Conservation (phyloP, 805 yeast species). For the Hanseniaspora nectarophila region DNA sequence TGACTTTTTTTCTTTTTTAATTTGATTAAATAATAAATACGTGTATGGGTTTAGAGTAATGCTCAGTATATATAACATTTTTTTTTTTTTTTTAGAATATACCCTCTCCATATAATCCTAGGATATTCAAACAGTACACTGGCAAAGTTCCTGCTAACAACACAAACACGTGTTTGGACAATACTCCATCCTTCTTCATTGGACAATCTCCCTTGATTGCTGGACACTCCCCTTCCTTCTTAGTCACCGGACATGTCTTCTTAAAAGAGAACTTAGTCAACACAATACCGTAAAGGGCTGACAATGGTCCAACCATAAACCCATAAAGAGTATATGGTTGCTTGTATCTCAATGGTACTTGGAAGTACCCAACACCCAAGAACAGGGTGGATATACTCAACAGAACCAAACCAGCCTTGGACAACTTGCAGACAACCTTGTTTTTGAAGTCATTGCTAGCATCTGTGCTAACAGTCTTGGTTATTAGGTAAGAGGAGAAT, state of each 20-base stretch:
- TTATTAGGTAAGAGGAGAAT: conserved; percentile 28
- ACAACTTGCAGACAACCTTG: conserved; percentile 20
- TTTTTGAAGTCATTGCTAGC: conserved; percentile 5
- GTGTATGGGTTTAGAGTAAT: no score
- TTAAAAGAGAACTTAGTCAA: conserved; percentile 1
- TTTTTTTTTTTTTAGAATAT: conserved; percentile 17
- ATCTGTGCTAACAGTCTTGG: conserved; percentile 22
- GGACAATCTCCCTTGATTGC: conserved; percentile 4
- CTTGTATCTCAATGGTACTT: conserved; percentile 43
- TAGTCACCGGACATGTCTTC: conserved; percentile 11
- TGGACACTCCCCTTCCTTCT: conserved; percentile 17
- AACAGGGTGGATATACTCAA: conserved; percentile 41
- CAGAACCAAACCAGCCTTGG: conserved; percentile 26
- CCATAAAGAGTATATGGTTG: conserved; percentile 68
- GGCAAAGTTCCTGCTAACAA: conserved; percentile 17
- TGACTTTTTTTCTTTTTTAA: no score
- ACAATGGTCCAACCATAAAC: conserved; percentile 24
- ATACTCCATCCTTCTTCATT: neutral
- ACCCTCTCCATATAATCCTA: conserved; percentile 29
- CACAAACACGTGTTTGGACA: conserved; percentile 17
- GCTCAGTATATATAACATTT: neutral
- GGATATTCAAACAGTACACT: conserved; percentile 24
- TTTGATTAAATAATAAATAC: no score
- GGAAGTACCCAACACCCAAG: conserved; percentile 44
- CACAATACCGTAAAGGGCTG: conserved; percentile 5